Conservation (phyloP, 495 filamentous ascomycete genomes). For the Echria macrotheca region DNA sequence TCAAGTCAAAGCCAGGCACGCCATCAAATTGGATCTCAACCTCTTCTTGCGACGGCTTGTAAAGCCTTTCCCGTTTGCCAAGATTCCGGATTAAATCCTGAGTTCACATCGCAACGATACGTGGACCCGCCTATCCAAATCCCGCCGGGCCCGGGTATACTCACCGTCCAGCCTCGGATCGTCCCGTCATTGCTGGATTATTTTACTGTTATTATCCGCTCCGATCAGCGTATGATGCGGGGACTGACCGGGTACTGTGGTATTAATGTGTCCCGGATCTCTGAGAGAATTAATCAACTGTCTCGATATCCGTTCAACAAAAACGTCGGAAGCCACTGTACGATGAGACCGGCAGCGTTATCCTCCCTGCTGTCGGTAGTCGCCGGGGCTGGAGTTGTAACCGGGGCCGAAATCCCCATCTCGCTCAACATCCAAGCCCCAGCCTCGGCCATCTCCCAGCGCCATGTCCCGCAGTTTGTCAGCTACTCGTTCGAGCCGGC, state of each 20-base stretch:
- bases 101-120: no score
- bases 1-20: no score
- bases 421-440: conserved; percentile 4
- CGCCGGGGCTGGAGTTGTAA: no score
- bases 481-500: conserved; percentile 24
- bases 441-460: conserved; percentile 15
- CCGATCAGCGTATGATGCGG: not conserved
- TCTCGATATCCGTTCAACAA: not conserved
- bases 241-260: not conserved
- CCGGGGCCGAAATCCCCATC: not conserved
- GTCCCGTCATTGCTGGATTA: not conserved
- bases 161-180: no score
- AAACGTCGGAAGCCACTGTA: not conserved
- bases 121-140: no score
- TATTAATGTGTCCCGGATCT: no score
- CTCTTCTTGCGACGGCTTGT: no score
- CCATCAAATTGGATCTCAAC: no score
- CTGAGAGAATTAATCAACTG: no score
- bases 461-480: conserved; percentile 17
- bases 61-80: no score
- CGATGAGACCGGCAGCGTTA: not conserved
- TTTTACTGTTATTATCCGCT: not conserved
- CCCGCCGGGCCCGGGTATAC: no score
- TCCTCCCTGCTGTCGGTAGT: not conserved
- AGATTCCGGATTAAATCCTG: no score